Evolutionary conservation across 2,329 filamentous ascomycete species (phyloP).

Genomic region (Shiraia sp.): DNA sequence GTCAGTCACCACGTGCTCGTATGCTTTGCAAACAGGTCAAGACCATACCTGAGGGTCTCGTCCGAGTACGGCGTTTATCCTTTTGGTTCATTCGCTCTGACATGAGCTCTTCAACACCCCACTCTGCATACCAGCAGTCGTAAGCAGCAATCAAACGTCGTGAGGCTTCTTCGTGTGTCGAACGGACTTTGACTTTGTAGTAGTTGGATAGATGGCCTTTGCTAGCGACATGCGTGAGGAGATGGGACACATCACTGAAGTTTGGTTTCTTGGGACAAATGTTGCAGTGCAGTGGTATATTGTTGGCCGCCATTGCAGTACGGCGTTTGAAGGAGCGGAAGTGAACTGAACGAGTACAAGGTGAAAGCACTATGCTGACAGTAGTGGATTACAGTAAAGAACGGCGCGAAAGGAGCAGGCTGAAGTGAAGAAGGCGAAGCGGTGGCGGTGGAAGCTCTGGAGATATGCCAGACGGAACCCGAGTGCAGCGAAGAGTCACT

Average conservation of each 20-base stretch:
- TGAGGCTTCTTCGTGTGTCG: conserved; percentile 69
- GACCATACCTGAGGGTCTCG: conserved; percentile 35
- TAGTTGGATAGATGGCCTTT: conserved; percentile 88
- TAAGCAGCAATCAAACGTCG: conserved; percentile 67
- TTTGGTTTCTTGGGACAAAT: conserved; percentile 78
- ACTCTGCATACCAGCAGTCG: conserved; percentile 75
- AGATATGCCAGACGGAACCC: conserved; percentile 27
- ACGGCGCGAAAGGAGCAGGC: conserved; percentile 43
- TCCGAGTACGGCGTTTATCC: conserved; percentile 64
- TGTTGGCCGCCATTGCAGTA: conserved; percentile 43
- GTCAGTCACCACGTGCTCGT: conserved; percentile 21
- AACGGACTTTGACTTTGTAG: conserved; percentile 77
- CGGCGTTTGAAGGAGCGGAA: conserved; percentile 30
- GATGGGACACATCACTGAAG: conserved; percentile 89
- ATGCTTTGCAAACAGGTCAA: conserved; percentile 8
- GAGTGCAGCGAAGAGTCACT: conserved; percentile 28
- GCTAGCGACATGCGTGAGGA: conserved; percentile 89
- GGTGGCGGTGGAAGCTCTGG: conserved; percentile 28
- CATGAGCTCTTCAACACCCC: conserved; percentile 73
- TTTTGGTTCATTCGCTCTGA: conserved; percentile 78
- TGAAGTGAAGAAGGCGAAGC: conserved; percentile 37
- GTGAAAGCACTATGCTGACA: conserved; percentile 33
- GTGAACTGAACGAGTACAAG: conserved; percentile 19
- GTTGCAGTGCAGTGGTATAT: conserved; percentile 74
- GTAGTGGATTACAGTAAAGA: conserved; percentile 27